A percentile compares a stretch with the other conserved stretches of the same genome.
phyloP scores from a whole-genome alignment of 116 monocot species.

The Papilionanthe hybrid region DNA sequence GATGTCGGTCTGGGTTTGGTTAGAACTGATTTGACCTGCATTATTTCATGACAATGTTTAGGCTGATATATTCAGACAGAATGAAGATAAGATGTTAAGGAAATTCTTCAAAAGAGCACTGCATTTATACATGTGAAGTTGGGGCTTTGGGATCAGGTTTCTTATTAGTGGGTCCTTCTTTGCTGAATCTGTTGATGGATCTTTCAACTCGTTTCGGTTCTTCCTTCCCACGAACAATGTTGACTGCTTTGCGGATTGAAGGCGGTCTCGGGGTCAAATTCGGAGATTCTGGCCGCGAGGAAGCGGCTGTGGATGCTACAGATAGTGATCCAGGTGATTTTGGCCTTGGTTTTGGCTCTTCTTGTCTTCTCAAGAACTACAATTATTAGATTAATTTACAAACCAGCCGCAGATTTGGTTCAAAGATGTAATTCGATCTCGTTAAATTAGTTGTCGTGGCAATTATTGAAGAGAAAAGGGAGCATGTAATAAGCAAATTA shows the following conservation, averaged over 20 bases:
- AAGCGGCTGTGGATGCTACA: background rate
- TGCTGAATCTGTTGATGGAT: background rate
- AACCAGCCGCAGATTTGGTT: background rate
- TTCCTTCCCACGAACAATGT: background rate
- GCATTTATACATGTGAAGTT: background rate
- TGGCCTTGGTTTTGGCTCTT: background rate
- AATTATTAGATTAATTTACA: background rate
- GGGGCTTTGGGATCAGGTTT: background rate
- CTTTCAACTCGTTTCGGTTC: background rate
- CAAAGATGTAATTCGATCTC: too few relatives aligned
- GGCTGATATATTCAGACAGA: background rate
- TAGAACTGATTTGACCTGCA: background rate
- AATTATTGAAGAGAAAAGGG: too few relatives aligned
- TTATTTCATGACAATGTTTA: background rate
- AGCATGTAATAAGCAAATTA: background rate
- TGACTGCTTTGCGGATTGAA: background rate
- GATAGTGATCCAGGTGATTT: conserved; percentile 1
- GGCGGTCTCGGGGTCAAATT: background rate
- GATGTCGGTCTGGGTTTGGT: background rate
- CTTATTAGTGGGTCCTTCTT: background rate
- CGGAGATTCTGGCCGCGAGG: conserved; percentile 4
- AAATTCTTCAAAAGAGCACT: too few relatives aligned
- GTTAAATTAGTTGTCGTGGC: too few relatives aligned
- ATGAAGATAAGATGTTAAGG: too few relatives aligned
- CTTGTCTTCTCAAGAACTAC: conserved; percentile 2